phyloP scores from a whole-genome alignment of 805 yeast genomes.

The Tetrapisispora nanseiensis region DNA sequence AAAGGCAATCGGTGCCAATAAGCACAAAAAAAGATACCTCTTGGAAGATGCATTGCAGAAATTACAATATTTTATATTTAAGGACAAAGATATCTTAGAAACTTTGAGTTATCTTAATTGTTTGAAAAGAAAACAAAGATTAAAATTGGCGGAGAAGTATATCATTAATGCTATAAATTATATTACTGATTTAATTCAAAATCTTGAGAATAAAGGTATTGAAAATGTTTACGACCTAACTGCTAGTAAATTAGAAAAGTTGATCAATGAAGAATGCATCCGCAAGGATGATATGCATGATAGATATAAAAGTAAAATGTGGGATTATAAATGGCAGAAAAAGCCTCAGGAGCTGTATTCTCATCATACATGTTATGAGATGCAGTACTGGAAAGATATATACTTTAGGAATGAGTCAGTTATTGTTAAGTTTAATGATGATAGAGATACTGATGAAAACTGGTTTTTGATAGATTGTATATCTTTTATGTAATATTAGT shows the following conservation, averaged over 20 bases:
- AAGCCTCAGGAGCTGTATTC: slow-evolving; percentile 33
- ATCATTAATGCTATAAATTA: slow-evolving; percentile 25
- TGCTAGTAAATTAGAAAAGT: slow-evolving; percentile 32
- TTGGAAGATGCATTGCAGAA: slow-evolving; percentile 29
- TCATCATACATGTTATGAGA: slow-evolving; percentile 42
- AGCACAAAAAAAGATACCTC: slow-evolving; percentile 13
- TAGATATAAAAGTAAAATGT: slow-evolving; percentile 20
- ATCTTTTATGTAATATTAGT: slow-evolving; percentile 14
- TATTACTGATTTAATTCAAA: slow-evolving; percentile 37
- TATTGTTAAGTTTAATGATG: slow-evolving; percentile 27
- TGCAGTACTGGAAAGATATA: slow-evolving; percentile 42
- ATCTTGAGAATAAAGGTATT: slow-evolving; percentile 33
- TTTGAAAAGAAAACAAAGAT: slow-evolving; percentile 8
- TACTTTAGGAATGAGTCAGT: slow-evolving; percentile 41
- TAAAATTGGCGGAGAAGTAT: slow-evolving; percentile 5
- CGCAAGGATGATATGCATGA: slow-evolving; percentile 14
- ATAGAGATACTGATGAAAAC: slow-evolving; percentile 14
- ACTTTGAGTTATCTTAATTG: slow-evolving; percentile 33
- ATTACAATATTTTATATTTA: slow-evolving; percentile 29
- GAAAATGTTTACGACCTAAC: slow-evolving; percentile 35
- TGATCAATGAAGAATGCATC: slow-evolving; percentile 21
- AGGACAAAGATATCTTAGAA: slow-evolving; percentile 41
- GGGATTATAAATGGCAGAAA: slow-evolving; percentile 38
- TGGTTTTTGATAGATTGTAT: slow-evolving; percentile 23
- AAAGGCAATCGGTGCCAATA: slow-evolving; percentile 16